Conservation (phyloP, 2,329 filamentous ascomycete genomes). For the Talaromyces verruculosus region DNA sequence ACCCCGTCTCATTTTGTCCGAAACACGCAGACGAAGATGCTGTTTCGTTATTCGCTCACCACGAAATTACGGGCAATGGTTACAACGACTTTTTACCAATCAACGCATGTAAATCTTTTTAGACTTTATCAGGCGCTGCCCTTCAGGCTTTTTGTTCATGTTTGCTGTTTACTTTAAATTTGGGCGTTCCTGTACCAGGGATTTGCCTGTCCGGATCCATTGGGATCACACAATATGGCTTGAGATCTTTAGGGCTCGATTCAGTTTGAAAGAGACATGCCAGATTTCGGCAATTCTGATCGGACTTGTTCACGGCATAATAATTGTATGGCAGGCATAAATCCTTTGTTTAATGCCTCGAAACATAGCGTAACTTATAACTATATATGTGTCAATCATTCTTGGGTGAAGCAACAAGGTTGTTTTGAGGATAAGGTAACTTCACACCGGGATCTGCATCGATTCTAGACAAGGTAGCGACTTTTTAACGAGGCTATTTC, state of each 20-base stretch:
- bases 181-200: not conserved
- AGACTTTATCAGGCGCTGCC: not conserved
- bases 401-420: not conserved
- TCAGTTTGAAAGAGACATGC: not conserved
- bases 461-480: not conserved
- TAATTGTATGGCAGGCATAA: not conserved
- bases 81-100: not conserved
- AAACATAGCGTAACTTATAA: not conserved
- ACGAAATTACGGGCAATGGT: not conserved
- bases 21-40: not conserved
- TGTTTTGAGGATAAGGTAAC: not conserved
- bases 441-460: constrained; percentile 1
- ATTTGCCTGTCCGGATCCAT: not conserved
- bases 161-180: not conserved
- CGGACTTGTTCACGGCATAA: not conserved
- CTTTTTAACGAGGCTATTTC: not conserved
- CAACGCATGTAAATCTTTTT: not conserved
- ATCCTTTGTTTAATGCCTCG: not conserved
- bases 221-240: not conserved
- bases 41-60: not conserved
- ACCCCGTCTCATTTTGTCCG: not conserved
- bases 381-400: not conserved
- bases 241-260: not conserved
- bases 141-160: not conserved
- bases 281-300: not conserved